Percentiles rank a stretch among this genome's conserved stretches.
phyloP scores from a whole-genome alignment of 1,139 yeast species.

The Blastobotrys persicus region DNA sequence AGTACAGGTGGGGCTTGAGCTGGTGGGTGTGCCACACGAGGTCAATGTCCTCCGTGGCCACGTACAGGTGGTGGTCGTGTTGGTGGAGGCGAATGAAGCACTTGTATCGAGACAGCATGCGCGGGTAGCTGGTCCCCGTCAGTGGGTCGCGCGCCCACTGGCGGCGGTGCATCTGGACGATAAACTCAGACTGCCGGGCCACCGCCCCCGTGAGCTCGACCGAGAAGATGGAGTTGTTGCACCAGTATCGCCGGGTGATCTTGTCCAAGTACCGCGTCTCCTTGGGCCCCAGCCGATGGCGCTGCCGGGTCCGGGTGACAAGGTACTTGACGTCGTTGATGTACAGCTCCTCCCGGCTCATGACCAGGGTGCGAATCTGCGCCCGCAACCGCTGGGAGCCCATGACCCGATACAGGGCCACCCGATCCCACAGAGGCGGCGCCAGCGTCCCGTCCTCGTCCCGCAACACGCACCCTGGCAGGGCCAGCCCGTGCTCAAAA shows the following conservation, averaged over 20 bases:
- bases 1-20: slow-evolving; percentile 34
- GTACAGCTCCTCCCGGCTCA: background rate
- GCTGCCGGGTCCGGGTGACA: background rate
- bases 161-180: slow-evolving; percentile 31
- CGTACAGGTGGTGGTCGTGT: slow-evolving; percentile 23
- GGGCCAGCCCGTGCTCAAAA: background rate
- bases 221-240: slow-evolving; percentile 20
- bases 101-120: slow-evolving; percentile 33
- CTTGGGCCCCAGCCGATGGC: background rate
- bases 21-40: slow-evolving; percentile 46
- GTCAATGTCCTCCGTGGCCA: slow-evolving; percentile 44
- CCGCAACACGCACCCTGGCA: slow-evolving; percentile 3
- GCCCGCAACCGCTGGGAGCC: slow-evolving; percentile 3
- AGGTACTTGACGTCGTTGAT: background rate
- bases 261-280: background rate
- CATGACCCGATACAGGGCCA: background rate
- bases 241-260: slow-evolving; percentile 26
- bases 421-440: background rate
- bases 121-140: slow-evolving; percentile 27
- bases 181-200: slow-evolving; percentile 38
- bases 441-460: background rate
- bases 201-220: slow-evolving; percentile 40
- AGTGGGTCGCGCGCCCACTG: background rate
- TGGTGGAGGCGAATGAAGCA: slow-evolving; percentile 35
- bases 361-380: background rate